phyloP scores from a whole-genome alignment of 306 rosid genomes.

The Delonix regia region DNA sequence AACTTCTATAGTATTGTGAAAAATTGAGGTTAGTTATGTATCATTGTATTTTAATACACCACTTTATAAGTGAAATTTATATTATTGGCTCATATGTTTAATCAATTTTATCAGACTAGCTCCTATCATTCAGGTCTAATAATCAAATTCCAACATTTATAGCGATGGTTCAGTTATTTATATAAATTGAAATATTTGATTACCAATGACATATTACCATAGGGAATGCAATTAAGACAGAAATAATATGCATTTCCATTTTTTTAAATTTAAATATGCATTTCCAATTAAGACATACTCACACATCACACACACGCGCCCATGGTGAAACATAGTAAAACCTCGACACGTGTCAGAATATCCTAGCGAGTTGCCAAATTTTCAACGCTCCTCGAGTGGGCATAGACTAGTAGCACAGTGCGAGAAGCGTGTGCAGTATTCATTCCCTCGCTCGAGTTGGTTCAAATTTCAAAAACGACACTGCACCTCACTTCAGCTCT shows the following conservation, averaged over 20 bases:
- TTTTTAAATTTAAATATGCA: no score
- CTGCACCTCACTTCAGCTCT: conserved; percentile 46
- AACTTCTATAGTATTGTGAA: no score
- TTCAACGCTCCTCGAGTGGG: background rate
- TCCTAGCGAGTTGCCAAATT: background rate
- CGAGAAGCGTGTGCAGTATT: conserved; percentile 11
- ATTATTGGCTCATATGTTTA: background rate
- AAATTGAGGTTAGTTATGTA: no score
- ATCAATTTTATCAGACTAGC: background rate
- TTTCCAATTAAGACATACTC: background rate
- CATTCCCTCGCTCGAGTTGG: conserved; percentile 71
- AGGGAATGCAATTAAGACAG: background rate
- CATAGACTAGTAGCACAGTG: background rate
- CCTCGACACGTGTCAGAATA: background rate
- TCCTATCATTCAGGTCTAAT: background rate
- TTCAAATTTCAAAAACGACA: conserved; percentile 80
- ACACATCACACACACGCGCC: background rate
- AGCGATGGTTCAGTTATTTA: no score
- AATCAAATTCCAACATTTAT: no score
- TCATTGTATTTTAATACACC: no score
- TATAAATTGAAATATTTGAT: no score
- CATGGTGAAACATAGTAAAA: background rate
- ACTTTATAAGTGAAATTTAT: background rate
- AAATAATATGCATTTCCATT: conserved; percentile 6
- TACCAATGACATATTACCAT: background rate